These are phyloP conservation scores for Paecilomyces dactylethromorphus DNA, from an alignment of 2,329 filamentous ascomycete genomes.

Conservation along the genomic window DNA sequence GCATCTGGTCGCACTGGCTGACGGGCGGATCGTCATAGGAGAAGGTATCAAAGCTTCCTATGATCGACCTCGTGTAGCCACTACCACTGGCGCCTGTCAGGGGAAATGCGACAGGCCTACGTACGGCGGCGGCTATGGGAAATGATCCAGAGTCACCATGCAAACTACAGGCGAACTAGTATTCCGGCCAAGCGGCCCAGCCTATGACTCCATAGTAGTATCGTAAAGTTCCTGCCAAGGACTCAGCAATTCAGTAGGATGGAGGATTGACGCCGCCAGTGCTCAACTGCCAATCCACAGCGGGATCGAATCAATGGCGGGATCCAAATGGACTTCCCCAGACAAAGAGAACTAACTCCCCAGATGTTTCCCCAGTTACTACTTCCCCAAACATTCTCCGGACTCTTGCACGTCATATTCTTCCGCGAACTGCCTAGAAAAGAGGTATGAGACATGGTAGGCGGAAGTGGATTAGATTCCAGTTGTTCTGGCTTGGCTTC, in stretches of 20 bases:
- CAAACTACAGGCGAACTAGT: not conserved
- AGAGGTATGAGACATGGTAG: not conserved
- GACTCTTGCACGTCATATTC: not conserved
- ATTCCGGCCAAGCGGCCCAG: not conserved
- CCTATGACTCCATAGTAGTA: not conserved
- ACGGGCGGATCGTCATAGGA: not conserved
- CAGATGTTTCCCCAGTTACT: not conserved
- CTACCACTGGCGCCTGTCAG: not conserved
- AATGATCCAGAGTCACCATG: not conserved
- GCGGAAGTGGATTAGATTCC: not conserved
- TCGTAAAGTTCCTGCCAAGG: not conserved
- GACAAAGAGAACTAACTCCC: not conserved
- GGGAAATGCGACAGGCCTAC: not conserved
- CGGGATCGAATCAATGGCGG: not conserved
- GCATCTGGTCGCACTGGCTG: not conserved
- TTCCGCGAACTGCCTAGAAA: not conserved
- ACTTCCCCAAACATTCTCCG: not conserved
- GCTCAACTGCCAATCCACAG: not conserved
- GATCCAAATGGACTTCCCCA: not conserved
- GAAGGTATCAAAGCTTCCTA: not conserved
- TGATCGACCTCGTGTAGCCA: not conserved
- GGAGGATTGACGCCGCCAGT: not conserved
- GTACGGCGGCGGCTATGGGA: not conserved
- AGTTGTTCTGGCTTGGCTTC: not conserved
- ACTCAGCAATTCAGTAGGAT: not conserved